Conservation (phyloP, 495 filamentous ascomycete species). For the Neurospora sp. region DNA sequence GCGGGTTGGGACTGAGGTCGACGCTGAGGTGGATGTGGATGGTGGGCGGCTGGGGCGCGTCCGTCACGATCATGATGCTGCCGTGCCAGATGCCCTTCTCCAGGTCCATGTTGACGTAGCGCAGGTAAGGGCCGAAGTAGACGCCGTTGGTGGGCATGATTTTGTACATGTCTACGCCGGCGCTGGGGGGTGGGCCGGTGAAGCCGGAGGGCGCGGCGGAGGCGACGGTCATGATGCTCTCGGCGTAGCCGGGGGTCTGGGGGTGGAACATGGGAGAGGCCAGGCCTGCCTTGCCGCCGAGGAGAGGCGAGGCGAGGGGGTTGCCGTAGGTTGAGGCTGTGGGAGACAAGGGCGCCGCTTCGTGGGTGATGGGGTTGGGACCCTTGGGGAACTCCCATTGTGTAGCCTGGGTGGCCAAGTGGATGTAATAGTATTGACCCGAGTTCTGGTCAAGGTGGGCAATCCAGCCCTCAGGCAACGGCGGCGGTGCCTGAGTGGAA, state of each 20-base stretch:
- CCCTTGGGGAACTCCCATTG: slow-evolving; percentile 98
- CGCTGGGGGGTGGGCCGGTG: slow-evolving; percentile 71
- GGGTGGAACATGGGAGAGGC: slow-evolving; percentile 68
- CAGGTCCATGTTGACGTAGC: slow-evolving; percentile 95
- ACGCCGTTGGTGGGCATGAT: slow-evolving; percentile 92
- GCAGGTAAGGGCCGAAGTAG: slow-evolving; percentile 92
- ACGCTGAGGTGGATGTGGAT: slow-evolving; percentile 90
- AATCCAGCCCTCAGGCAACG: slow-evolving; percentile 96
- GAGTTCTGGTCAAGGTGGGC: slow-evolving; percentile 91
- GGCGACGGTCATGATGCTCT: slow-evolving; percentile 69
- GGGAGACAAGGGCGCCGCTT: slow-evolving; percentile 68
- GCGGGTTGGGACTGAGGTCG: slow-evolving; percentile 87
- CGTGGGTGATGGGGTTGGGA: slow-evolving; percentile 71
- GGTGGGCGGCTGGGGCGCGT: slow-evolving; percentile 86
- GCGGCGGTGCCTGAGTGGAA: slow-evolving; percentile 73
- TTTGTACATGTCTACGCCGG: slow-evolving; percentile 88
- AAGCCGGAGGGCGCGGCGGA: slow-evolving; percentile 67
- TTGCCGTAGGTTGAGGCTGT: slow-evolving; percentile 70
- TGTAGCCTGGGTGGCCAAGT: slow-evolving; percentile 88
- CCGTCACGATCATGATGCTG: slow-evolving; percentile 65
- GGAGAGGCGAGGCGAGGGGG: slow-evolving; percentile 59
- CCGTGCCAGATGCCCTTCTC: slow-evolving; percentile 87
- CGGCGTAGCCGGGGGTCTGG: slow-evolving; percentile 60
- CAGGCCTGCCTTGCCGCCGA: slow-evolving; percentile 63
- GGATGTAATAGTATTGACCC: slow-evolving; percentile 98